These are phyloP conservation scores for Colletotrichum echinochloae DNA, from an alignment of 2,329 filamentous ascomycete genomes.

Conservation along the genomic window DNA sequence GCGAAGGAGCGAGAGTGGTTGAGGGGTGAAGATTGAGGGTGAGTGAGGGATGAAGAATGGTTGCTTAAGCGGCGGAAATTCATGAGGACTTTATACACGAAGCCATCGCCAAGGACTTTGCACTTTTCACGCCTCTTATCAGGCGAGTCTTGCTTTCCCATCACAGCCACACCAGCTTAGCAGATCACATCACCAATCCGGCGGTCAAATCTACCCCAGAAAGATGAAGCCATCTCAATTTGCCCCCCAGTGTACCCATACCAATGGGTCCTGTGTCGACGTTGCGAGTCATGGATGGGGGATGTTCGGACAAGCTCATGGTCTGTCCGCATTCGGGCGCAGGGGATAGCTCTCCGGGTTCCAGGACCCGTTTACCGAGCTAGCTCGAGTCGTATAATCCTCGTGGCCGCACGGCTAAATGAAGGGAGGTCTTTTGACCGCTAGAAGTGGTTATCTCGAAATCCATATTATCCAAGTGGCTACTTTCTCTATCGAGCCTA, in stretches of 20 bases:
- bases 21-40: background rate
- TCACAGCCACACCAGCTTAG: background rate
- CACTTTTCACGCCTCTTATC: background rate
- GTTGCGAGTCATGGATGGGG: constrained; percentile 20
- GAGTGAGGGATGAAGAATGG: background rate
- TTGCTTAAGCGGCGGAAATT: background rate
- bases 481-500: constrained; percentile 1
- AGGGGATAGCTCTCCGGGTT: background rate
- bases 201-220: background rate
- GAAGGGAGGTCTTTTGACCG: background rate
- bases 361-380: background rate
- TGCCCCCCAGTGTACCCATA: background rate
- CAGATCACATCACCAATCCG: too few species aligned
- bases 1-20: background rate
- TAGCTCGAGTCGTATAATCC: background rate
- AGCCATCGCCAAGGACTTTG: background rate
- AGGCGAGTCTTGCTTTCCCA: fast-evolving
- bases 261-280: background rate
- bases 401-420: background rate
- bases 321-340: background rate
- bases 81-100: background rate
- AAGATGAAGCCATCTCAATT: background rate
- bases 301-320: background rate
- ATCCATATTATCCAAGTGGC: background rate
- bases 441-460: too few species aligned